These are phyloP conservation scores for Russula compacta DNA, from an alignment of 768 basidiomycete species.

Conservation along the genomic window DNA sequence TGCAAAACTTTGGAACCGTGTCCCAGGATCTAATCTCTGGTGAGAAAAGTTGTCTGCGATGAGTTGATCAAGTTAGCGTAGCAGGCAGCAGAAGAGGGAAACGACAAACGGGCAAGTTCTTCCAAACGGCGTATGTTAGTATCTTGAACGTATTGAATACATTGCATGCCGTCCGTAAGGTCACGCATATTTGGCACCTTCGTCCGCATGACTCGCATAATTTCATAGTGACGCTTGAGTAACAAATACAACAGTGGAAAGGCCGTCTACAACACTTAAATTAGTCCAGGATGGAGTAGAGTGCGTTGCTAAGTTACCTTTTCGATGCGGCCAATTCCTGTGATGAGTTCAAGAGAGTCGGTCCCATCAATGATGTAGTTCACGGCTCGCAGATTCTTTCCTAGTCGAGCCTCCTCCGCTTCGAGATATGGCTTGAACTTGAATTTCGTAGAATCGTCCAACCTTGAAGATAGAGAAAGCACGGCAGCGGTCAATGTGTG, in stretches of 20 bases:
- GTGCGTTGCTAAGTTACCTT: slow-evolving; percentile 15
- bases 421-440: slow-evolving; percentile 19
- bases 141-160: background rate
- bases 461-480: background rate
- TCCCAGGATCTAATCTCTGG: slow-evolving; percentile 15
- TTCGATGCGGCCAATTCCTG: slow-evolving; percentile 25
- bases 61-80: background rate
- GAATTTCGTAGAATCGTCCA: slow-evolving; percentile 14
- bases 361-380: slow-evolving; percentile 24
- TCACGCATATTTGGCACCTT: background rate
- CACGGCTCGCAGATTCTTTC: slow-evolving; percentile 21
- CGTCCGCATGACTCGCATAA: slow-evolving; percentile 6
- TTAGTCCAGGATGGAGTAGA: background rate
- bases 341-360: slow-evolving; percentile 24
- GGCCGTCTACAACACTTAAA: background rate
- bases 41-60: slow-evolving; percentile 19
- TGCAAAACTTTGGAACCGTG: slow-evolving; percentile 21
- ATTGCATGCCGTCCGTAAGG: background rate
- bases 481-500: slow-evolving; percentile 8
- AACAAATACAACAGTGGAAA: slow-evolving; percentile 17
- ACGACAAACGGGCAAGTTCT: slow-evolving; percentile 1
- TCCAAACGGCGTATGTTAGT: background rate
- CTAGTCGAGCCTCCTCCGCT: slow-evolving; percentile 23
- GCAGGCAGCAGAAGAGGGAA: no score
- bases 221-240: slow-evolving; percentile 18